Base-by-base conservation (phyloP, 2,329 filamentous ascomycete genomes). In the Ilyonectria mors-panacis region DNA sequence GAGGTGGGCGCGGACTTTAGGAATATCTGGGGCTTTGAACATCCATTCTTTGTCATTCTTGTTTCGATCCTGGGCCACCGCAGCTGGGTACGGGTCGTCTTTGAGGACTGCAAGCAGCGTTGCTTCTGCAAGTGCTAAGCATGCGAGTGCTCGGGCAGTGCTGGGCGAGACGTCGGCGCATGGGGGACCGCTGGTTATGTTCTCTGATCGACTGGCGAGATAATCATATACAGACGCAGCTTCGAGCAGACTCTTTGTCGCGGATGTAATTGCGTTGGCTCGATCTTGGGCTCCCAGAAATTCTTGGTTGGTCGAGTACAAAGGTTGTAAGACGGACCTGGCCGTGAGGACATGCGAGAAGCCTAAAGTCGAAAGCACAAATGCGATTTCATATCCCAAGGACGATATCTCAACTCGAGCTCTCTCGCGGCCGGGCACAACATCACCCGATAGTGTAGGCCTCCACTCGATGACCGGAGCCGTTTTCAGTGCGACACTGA, bases 31-130 rank as follows among this genome's bases (percentile, higher is more conserved):
- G 0, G 94, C 89, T 75, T 93, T 94, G 80, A 96, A 97, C 94
- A 98, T 98, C 95, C 95, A 99, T 72, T 98, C 95, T 68, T 89
- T 94, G 79, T 95, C 94, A 72, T 92, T 90, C 59, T 91, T 89
- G 77, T 97, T 97, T 54, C 95, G 88, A 63, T 92, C 89, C 75
- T 97, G 93, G 1, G 94, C 90, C 2, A 97, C 92, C 7, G 91
- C 88, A 2, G 92, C 91, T 1, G 95, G 92, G 76, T 98, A 98
- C 0, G 95, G 94, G 76, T 99, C 96, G 77, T 98, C 95, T 75
- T 98, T 98, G 56, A 97, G 80, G 1, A 98, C 94, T 0, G 94
- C 94, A 1, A 98, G 88, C 1, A 98, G 86, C 0, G 95, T 98
- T 0, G 95, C 95, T 81, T 98, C 95, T 2, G 95, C 94, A 35